phyloP scores from a whole-genome alignment of 2,329 filamentous ascomycete genomes.

The Sclerotinia minor region DNA sequence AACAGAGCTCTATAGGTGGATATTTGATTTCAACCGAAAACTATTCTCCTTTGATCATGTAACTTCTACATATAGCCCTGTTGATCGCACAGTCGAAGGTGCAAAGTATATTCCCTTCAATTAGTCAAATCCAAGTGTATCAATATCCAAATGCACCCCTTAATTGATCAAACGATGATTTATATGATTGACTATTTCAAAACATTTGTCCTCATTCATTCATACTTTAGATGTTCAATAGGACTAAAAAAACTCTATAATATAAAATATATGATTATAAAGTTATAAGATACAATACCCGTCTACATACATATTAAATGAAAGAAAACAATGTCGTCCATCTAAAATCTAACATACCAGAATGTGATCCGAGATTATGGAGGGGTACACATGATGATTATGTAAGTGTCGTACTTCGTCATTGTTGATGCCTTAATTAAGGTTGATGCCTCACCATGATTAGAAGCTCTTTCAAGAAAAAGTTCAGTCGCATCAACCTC shows the following conservation, averaged over 20 bases:
- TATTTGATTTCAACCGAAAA: background rate
- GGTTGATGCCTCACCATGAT: constrained; percentile 7
- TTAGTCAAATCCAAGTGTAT: too few relatives aligned
- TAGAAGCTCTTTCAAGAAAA: constrained; percentile 27
- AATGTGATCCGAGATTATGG: constrained; percentile 9
- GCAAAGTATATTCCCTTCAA: background rate
- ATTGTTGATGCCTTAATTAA: constrained; percentile 18
- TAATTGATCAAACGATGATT: background rate
- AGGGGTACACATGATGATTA: constrained; percentile 12
- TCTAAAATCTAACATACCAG: background rate
- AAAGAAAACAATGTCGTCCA: too few relatives aligned
- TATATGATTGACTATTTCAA: background rate
- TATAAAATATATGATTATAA: too few relatives aligned
- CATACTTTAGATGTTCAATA: too few relatives aligned
- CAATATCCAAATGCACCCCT: background rate
- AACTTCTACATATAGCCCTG: too few relatives aligned
- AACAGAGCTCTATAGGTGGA: too few relatives aligned
- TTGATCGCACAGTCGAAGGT: background rate
- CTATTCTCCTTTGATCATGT: rapidly evolving
- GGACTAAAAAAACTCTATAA: too few relatives aligned
- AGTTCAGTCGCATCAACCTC: constrained; percentile 27
- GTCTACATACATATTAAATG: background rate
- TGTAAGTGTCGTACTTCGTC: constrained; percentile 8
- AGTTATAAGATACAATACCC: background rate
- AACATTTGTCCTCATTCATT: background rate